phyloP scores from a whole-genome alignment of 2,329 filamentous ascomycete genomes.

The Colletotrichum higginsianum region DNA sequence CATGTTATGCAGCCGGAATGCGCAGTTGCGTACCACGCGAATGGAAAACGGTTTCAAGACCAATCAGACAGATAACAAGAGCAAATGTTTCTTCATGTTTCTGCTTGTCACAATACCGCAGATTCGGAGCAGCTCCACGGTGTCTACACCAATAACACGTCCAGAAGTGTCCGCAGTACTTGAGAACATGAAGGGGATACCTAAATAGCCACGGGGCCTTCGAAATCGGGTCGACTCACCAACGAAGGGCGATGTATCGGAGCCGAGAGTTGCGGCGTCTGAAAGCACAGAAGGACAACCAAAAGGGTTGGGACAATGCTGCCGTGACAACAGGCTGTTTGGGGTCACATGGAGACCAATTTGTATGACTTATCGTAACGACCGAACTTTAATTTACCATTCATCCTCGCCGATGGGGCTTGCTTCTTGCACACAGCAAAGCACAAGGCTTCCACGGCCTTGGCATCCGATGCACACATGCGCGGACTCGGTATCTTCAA shows the following conservation, averaged over 20 bases:
- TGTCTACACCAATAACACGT: background rate
- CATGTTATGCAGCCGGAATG: conserved; percentile 23
- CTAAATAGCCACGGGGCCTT: background rate
- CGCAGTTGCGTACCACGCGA: conserved; percentile 13
- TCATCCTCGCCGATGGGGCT: background rate
- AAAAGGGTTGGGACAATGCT: conserved; percentile 14
- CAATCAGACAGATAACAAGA: conserved; percentile 4
- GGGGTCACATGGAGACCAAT: background rate
- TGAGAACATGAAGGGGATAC: background rate
- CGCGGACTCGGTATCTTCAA: background rate
- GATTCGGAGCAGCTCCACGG: background rate
- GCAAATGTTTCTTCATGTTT: conserved; percentile 23
- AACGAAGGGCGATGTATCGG: background rate
- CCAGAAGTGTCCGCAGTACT: background rate
- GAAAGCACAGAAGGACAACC: background rate
- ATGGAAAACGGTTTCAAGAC: conserved; percentile 5
- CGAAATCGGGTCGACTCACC: background rate
- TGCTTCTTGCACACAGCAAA: background rate
- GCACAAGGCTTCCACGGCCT: background rate
- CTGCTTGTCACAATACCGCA: conserved; percentile 9
- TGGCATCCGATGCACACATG: background rate
- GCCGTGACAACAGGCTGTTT: conserved; percentile 8
- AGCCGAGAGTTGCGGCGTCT: background rate
- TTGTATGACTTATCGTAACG: background rate
- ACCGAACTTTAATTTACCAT: background rate